Conservation (phyloP, 2,329 filamentous ascomycete species). For the Metarhizium humberi region DNA sequence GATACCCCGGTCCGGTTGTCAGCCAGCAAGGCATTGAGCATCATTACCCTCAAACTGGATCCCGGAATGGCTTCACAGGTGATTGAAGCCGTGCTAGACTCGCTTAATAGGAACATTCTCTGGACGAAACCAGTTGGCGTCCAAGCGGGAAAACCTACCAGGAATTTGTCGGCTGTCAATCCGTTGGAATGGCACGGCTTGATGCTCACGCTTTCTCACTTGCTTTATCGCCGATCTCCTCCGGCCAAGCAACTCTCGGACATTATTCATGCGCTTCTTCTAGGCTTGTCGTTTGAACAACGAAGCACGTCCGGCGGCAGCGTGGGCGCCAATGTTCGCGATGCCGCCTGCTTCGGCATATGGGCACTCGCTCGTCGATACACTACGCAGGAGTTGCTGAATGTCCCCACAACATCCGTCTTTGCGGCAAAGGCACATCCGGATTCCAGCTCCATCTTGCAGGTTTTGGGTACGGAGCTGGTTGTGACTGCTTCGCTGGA, state of each 20-base stretch:
- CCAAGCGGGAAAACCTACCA: constrained; percentile 24
- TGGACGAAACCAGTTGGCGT: constrained; percentile 32
- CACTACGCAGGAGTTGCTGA: constrained; percentile 64
- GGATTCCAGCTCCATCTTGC: constrained; percentile 46
- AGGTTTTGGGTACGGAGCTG: constrained; percentile 72
- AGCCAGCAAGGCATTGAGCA: constrained; percentile 84
- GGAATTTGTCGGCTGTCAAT: constrained; percentile 67
- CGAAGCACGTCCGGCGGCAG: constrained; percentile 76
- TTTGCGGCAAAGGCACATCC: constrained; percentile 28
- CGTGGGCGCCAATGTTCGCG: constrained; percentile 80
- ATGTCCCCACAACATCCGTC: constrained; percentile 43
- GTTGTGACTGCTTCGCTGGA: constrained; percentile 78
- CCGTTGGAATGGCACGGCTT: constrained; percentile 86
- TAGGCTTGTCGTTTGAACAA: constrained; percentile 82
- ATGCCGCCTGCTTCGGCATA: constrained; percentile 92
- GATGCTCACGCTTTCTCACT: constrained; percentile 76
- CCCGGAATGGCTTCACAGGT: constrained; percentile 77
- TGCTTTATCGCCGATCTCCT: constrained; percentile 77
- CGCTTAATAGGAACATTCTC: constrained; percentile 48
- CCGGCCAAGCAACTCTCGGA: constrained; percentile 60
- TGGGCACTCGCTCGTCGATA: constrained; percentile 90
- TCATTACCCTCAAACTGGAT: constrained; percentile 73
- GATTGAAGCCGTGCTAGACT: constrained; percentile 76
- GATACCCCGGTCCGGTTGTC: constrained; percentile 87
- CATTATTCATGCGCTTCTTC: constrained; percentile 67